Base-by-base conservation (phyloP, 768 basidiomycete genomes). In the Glaciozyma antarctica region DNA sequence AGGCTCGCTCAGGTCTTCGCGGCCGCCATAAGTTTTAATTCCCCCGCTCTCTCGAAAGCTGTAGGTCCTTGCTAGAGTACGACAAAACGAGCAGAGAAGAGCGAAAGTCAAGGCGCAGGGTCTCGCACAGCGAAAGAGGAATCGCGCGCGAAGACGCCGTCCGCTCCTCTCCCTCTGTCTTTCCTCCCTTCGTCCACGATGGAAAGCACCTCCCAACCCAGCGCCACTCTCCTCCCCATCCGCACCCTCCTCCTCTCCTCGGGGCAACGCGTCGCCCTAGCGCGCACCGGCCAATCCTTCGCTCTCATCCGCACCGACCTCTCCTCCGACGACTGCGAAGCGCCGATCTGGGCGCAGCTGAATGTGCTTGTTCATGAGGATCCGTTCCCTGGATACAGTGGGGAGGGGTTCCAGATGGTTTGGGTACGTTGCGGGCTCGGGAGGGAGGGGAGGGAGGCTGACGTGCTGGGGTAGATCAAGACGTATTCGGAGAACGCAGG, bases 301-400 rank as follows among this genome's bases (percentile, higher is more conserved):
- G 84, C 80, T 57, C 83, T 97, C 58, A 78, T 95, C 58, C 91
- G 98, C 74, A 97, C 92, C 0, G 95, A 99, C 81, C 84, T 99
- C 1, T 5, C n/a, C 1, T 93, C 97, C 71, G 95, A 98, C 61
- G 95, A 99, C 76, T 98, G 97, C 75, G 95, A 88, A 0, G 78
- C 91, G 1, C 94, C 94, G 0, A 75, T 79, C 48, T 56, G 55
- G 55, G 55, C 55, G 22, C 21, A 38, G 8, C 9, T 69, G 9
- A 61, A 55, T 28, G 65, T 63, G 2, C n/a, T 69, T 1, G 68
- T 53, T 16, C 32, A 53, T 24, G 26, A 47, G 41, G 68, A 69
- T 30, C 68, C 68, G 0, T 69, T 53, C 34, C 68, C 68, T 1
- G 64, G 68, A 10, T 55, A 60, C 49, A 52, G 59, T 6, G 49